Evolutionary conservation across 768 basidiomycete species (phyloP).

Genomic region (Pleurotus eryngii): DNA sequence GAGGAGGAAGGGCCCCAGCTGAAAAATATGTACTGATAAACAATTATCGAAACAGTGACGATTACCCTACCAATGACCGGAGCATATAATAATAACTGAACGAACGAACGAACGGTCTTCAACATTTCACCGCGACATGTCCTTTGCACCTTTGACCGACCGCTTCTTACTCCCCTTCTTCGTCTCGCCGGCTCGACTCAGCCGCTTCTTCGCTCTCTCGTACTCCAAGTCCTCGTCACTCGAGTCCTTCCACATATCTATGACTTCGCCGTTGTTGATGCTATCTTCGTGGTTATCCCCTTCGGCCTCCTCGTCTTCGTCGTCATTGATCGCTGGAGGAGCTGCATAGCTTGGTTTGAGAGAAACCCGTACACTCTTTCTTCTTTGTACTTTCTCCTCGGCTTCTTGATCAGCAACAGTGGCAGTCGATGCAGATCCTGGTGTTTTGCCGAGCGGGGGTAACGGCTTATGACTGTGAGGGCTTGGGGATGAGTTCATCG

Average conservation of each 20-base stretch:
- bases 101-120: background rate
- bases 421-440: no score
- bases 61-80: no score
- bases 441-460: no score
- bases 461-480: no score
- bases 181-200: constrained; percentile 36
- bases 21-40: no score
- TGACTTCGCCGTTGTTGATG: background rate
- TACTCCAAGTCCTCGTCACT: constrained; percentile 76
- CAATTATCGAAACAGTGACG: no score
- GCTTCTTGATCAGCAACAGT: no score
- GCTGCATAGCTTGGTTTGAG: constrained; percentile 73
- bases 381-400: constrained; percentile 19
- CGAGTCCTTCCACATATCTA: constrained; percentile 69
- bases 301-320: constrained; percentile 38
- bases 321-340: constrained; percentile 62
- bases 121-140: no score
- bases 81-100: no score
- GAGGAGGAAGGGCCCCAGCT: no score
- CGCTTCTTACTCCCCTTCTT: constrained; percentile 34
- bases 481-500: no score
- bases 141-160: background rate
- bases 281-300: constrained; percentile 12
- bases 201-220: constrained; percentile 48
- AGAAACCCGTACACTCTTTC: constrained; percentile 79